phyloP scores from a whole-genome alignment of 2,329 filamentous ascomycete genomes.

The Tolypocladium nubicola region DNA sequence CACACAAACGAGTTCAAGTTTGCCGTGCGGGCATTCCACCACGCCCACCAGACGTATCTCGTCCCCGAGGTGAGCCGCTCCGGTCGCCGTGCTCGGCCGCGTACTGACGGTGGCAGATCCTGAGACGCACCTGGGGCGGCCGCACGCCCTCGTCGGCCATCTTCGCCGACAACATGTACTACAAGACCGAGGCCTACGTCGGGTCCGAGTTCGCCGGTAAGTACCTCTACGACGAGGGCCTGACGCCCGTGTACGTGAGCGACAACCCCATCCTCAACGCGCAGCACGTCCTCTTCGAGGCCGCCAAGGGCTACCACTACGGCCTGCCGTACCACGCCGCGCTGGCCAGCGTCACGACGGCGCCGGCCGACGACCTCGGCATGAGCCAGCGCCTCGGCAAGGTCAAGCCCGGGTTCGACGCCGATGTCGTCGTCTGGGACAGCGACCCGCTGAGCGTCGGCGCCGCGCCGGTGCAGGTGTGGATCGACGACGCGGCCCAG shows the following conservation, averaged over 20 bases:
- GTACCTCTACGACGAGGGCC: conserved; percentile 51
- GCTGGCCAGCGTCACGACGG: conserved; percentile 45
- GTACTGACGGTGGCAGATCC: conserved; percentile 23
- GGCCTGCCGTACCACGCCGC: conserved; percentile 51
- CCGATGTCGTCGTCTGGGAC: conserved; percentile 53
- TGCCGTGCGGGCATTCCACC: conserved; percentile 55
- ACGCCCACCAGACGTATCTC: conserved; percentile 56
- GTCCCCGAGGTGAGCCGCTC: conserved; percentile 44
- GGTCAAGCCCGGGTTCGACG: conserved; percentile 50
- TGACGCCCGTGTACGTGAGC: conserved; percentile 58
- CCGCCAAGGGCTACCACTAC: conserved; percentile 48
- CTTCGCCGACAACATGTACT: conserved; percentile 64
- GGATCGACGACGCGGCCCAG: conserved; percentile 52
- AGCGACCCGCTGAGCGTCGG: conserved; percentile 51
- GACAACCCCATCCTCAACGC: conserved; percentile 62
- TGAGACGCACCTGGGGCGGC: conserved; percentile 45
- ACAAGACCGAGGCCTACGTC: conserved; percentile 56
- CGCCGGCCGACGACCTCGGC: conserved; percentile 47
- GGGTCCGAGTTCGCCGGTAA: conserved; percentile 58
- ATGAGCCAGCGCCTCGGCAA: conserved; percentile 49
- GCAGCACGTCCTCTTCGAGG: conserved; percentile 58
- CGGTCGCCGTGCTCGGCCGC: too few species aligned
- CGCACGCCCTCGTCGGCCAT: conserved; percentile 47
- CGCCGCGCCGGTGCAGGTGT: conserved; percentile 49
- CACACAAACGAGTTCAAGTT: conserved; percentile 66